phyloP scores from a whole-genome alignment of 306 rosid species.

The Albizia julibrissin region DNA sequence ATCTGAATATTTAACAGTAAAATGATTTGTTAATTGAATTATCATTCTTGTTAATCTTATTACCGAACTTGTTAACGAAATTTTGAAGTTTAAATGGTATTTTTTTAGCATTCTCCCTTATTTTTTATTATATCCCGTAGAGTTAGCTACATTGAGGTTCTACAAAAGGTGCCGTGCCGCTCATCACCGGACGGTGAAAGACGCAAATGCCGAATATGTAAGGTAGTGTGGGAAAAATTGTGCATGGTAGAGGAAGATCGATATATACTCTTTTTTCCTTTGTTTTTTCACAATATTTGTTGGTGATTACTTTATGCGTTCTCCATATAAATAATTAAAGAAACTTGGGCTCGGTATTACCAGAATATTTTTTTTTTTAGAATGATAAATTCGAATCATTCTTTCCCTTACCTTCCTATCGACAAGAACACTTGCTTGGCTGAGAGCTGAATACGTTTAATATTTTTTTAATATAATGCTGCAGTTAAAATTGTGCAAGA shows the following conservation, averaged over 20 bases:
- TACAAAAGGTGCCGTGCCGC: neutral
- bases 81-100: too few species aligned
- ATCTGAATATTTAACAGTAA: too few species aligned
- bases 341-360: neutral
- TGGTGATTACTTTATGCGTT: neutral
- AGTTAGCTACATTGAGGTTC: neutral
- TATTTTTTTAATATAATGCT: neutral
- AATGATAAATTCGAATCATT: neutral
- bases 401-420: neutral
- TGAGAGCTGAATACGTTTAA: neutral
- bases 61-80: too few species aligned
- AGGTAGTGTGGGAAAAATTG: neutral
- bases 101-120: too few species aligned
- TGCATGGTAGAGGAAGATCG: neutral
- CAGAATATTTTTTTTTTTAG: too few species aligned
- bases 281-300: neutral
- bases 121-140: neutral
- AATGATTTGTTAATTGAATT: too few species aligned
- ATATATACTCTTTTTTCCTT: neutral
- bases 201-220: neutral
- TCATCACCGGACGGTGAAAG: neutral
- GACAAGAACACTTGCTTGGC: neutral
- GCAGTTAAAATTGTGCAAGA: neutral
- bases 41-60: too few species aligned
- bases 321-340: neutral